Base-by-base conservation (phyloP, 179 eudicot genomes). In the Patellifolia procumbens region DNA sequence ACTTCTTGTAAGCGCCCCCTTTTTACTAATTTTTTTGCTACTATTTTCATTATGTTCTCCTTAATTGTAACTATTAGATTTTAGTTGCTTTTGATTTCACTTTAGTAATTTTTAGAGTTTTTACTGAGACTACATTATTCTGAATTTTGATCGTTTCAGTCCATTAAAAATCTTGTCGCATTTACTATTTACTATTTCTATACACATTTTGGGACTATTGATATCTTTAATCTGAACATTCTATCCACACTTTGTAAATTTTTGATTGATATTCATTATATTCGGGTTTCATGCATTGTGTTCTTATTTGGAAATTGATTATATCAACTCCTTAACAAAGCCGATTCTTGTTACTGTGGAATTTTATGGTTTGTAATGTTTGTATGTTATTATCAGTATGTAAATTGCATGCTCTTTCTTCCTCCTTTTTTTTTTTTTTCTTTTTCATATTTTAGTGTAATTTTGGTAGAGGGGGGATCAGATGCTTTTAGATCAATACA, bases 1-100 rank as follows among this genome's bases (percentile, higher is more conserved):
- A 84, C 79, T 76, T 92, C 55, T 64, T 94, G 97, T 94, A 78
- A 60, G 85, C 76, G 9, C 45, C 67, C 22, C 42, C 52, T 34
- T 34, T 7, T 45, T 24, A 20, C 51, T 61, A 35, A 8, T 10
- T 16, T 24, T 13, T 61, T 32, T 68, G 52, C 53, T 22, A n/a
- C 59, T 37, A 73, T 39, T 0, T 39, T 2, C 8, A 39, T n/a
- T n/a, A 17, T 60, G 49, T 60, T 61, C 55, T 39, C 7, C 2
- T 61, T 31, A 13, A 5, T 26, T 28, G 29, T 15, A n/a, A 55
- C 55, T 7, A 39, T 20, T 51, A 51, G 56, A 20, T 19, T 51
- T 51, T 56, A 22, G 29, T 56, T n/a, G 62, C n/a, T n/a, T n/a
- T n/a, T n/a, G n/a, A n/a, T n/a, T n/a, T n/a, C n/a, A n/a, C n/a